phyloP scores from a whole-genome alignment of 345 rosid genomes.

The Gossypium stocksii region DNA sequence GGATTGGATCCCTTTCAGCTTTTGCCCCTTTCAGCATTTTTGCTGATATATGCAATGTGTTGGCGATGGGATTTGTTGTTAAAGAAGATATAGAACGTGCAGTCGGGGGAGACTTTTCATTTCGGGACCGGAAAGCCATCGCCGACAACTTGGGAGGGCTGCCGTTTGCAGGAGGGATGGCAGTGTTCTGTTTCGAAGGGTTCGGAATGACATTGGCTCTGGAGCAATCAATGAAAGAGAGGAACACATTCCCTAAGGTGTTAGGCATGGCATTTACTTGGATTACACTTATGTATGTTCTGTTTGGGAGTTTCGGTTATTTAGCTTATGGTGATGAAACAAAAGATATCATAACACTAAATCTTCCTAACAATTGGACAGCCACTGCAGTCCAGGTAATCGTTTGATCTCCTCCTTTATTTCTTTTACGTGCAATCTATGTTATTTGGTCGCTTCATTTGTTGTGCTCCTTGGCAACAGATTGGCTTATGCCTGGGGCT shows the following conservation, averaged over 20 bases:
- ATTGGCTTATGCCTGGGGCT: slow-evolving; percentile 84
- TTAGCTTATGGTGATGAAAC: slow-evolving; percentile 92
- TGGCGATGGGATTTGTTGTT: slow-evolving; percentile 73
- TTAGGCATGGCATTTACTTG: slow-evolving; percentile 60
- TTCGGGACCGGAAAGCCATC: slow-evolving; percentile 64
- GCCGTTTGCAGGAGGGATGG: slow-evolving; percentile 90
- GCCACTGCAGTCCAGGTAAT: slow-evolving; percentile 73
- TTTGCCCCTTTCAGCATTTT: slow-evolving; percentile 81
- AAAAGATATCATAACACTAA: slow-evolving; percentile 71
- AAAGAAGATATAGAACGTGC: slow-evolving; percentile 61
- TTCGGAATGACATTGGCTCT: slow-evolving; percentile 88
- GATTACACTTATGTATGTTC: slow-evolving; percentile 55
- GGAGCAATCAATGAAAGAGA: slow-evolving; percentile 79
- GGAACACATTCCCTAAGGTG: slow-evolving; percentile 50
- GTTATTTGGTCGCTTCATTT: neutral
- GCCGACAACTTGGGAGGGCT: slow-evolving; percentile 55
- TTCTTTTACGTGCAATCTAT: neutral
- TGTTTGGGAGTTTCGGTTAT: slow-evolving; percentile 78
- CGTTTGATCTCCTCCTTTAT: too few species aligned
- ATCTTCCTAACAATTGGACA: slow-evolving; percentile 75
- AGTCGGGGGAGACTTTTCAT: slow-evolving; percentile 60
- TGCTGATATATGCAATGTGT: slow-evolving; percentile 69
- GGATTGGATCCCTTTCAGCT: slow-evolving; percentile 70
- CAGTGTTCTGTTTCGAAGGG: slow-evolving; percentile 92
- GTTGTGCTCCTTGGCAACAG: slow-evolving; percentile 35